Conservation (phyloP, 805 yeast genomes). For the Brettanomyces naardenensis region DNA sequence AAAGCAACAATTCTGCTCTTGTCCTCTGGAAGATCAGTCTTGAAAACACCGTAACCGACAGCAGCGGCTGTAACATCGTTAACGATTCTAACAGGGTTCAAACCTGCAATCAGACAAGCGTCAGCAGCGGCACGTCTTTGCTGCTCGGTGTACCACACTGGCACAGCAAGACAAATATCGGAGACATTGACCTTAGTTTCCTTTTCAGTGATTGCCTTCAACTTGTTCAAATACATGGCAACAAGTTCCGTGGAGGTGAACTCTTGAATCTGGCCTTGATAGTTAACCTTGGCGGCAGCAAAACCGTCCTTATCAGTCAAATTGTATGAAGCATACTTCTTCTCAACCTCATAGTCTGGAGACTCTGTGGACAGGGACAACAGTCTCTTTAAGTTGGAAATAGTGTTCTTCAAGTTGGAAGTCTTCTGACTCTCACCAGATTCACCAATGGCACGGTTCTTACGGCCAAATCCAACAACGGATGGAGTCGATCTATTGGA, state of each 20-base stretch:
- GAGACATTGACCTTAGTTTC: conserved; percentile 78
- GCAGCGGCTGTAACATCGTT: conserved; percentile 99
- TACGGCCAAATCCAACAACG: conserved; percentile 80
- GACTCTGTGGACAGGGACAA: conserved; percentile 70
- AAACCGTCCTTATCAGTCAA: conserved; percentile 66
- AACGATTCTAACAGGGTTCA: conserved; percentile 96
- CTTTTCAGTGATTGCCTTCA: conserved; percentile 67
- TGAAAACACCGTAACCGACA: conserved; percentile 98
- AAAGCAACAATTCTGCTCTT: conserved; percentile 85
- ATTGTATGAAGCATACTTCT: conserved; percentile 64
- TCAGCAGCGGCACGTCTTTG: conserved; percentile 96
- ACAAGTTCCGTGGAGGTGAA: conserved; percentile 86
- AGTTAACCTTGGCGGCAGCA: conserved; percentile 81
- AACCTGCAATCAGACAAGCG: conserved; percentile 92
- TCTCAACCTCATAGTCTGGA: conserved; percentile 71
- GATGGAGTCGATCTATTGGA: conserved; percentile 95
- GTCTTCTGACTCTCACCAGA: conserved; percentile 93
- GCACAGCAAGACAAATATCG: conserved; percentile 92
- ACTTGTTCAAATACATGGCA: conserved; percentile 91
- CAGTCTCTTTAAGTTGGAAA: conserved; percentile 88
- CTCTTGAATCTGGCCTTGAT: conserved; percentile 65
- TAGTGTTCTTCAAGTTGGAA: conserved; percentile 93
- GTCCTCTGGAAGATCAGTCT: conserved; percentile 92
- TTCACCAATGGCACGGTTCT: conserved; percentile 92
- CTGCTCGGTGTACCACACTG: conserved; percentile 93